Evolutionary conservation across 129 eudicot species (phyloP), one percentile per base, ranked within the genome.

Genomic region (Lactuca saligna): DNA sequence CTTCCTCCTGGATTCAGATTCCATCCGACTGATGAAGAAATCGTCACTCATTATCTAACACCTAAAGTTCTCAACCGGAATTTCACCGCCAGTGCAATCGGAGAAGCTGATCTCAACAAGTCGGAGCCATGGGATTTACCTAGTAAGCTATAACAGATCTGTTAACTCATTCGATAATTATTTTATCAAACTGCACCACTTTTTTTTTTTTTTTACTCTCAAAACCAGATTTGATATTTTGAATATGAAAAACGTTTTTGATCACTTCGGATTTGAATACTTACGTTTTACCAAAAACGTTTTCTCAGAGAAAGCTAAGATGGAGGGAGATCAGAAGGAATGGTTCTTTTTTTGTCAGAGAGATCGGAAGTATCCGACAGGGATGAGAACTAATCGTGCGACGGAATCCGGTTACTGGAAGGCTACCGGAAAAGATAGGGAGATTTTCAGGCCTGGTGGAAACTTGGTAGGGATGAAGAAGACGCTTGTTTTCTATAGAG

Each of bases 351-450:
- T 72, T 51, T 77, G 82, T 69, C 79, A 77, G 61, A 63, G 86
- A 57, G 86, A 82, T 54, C 66, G 86, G 20, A 77, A 82, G 44
- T 82, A 82, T 65, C 86, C 86, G 6, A 82, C 86, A 4, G 86
- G 86, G 48, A 75, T 73, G 63, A 61, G 82, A 67, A 82, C 86
- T 13, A 82, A 82, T 69, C 60, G 86, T 37, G 86, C 86, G 7
- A 82, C 86, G 2, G 75, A 82, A 58, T 72, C 82, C 2, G 86
- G 86, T 6, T 77, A 82, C 72, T 82, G 86, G 86, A 82, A 82
- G 61, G 79, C 86, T 1, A 82, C 86, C 31, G 86, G 86, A 54
- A 82, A 82, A 77, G 86, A 82, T 51, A 77, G 71, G 57, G 86
- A 78, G 69, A 77, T 82, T 2, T 61, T 17, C 14, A 67, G 38